phyloP scores from a whole-genome alignment of 2,329 filamentous ascomycete genomes.

The Venturia oleaginea region DNA sequence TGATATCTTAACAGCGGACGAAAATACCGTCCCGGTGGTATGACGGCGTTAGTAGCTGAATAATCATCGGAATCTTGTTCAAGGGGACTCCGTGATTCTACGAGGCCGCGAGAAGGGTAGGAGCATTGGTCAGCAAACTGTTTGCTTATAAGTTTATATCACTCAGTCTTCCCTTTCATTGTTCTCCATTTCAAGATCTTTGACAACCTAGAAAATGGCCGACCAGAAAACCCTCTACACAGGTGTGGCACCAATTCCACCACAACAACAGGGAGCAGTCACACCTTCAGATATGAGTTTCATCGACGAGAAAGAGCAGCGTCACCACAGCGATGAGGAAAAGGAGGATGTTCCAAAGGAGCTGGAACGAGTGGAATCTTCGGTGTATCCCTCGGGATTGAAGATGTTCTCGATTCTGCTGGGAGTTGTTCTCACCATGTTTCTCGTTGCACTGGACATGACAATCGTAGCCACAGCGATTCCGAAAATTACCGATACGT shows the following conservation, averaged over 20 bases:
- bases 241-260: not conserved
- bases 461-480: constrained; percentile 31
- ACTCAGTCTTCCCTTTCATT: not conserved
- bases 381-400: constrained; percentile 10
- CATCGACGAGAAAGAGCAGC: constrained; percentile 12
- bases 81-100: not conserved
- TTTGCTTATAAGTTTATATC: not conserved
- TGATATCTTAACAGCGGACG: not conserved
- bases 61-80: not conserved
- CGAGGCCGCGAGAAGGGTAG: not conserved
- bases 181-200: not conserved
- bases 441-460: constrained; percentile 16
- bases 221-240: not conserved
- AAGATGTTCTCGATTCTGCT: constrained; percentile 14
- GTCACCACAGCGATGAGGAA: not conserved
- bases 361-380: constrained; percentile 8
- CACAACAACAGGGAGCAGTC: not conserved
- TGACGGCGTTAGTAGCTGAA: not conserved
- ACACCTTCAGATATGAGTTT: constrained; percentile 12
- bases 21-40: not conserved
- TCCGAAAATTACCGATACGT: constrained; percentile 29
- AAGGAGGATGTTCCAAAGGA: not conserved
- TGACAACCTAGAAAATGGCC: not conserved
- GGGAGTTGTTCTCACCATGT: constrained; percentile 11
- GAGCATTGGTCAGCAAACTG: not conserved